These are phyloP conservation scores for Yamadazyma diddensiae DNA, from an alignment of 1,139 yeast species.

Conservation along the genomic window DNA sequence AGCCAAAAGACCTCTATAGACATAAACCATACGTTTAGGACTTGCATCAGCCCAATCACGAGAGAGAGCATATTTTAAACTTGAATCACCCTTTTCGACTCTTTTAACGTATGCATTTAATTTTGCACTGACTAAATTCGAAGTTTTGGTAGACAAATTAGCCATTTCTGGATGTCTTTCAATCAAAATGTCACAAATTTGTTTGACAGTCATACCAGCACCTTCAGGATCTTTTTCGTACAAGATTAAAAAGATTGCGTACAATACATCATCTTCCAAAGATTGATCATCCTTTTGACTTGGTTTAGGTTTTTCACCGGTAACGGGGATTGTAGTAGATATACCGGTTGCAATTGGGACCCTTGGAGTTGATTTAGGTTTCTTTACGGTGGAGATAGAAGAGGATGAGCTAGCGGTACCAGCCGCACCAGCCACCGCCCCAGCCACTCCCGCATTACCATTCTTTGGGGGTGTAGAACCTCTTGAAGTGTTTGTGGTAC, in stretches of 20 bases:
- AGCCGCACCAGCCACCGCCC: conserved; percentile 3
- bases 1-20: conserved; percentile 72
- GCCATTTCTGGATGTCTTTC: conserved; percentile 82
- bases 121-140: conserved; percentile 77
- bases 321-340: conserved; percentile 74
- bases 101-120: conserved; percentile 80
- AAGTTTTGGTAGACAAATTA: conserved; percentile 72
- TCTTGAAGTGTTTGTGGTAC: conserved; percentile 24
- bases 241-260: conserved; percentile 68
- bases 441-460: background rate
- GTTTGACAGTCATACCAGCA: conserved; percentile 82
- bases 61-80: conserved; percentile 67
- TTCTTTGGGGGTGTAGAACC: conserved; percentile 29
- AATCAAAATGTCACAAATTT: conserved; percentile 69
- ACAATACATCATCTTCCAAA: conserved; percentile 71
- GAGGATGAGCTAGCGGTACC: conserved; percentile 5
- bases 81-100: conserved; percentile 76
- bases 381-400: conserved; percentile 16
- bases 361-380: conserved; percentile 37
- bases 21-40: conserved; percentile 85
- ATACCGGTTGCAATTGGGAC: conserved; percentile 67
- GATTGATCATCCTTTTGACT: conserved; percentile 57
- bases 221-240: conserved; percentile 66
- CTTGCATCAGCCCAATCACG: conserved; percentile 90
- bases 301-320: conserved; percentile 77